phyloP scores from a whole-genome alignment of 768 basidiomycete species.

The Russula earlei region DNA sequence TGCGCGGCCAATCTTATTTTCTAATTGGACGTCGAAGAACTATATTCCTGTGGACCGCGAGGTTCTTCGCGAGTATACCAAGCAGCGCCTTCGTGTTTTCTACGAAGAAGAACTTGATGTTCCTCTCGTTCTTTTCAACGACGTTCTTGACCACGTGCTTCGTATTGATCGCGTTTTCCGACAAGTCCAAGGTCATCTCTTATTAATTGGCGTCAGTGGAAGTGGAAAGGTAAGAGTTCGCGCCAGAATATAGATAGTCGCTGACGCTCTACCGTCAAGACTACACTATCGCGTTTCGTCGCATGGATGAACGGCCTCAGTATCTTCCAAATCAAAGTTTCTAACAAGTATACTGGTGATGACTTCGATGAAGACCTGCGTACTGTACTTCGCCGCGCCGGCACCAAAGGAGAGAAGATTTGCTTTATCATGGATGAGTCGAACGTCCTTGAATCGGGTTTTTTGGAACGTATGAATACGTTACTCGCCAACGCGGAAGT shows the following conservation, averaged over 20 bases:
- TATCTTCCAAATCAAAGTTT: constrained; percentile 99
- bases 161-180: constrained; percentile 98
- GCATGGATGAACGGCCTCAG: constrained; percentile 99
- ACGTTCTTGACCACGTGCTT: constrained; percentile 95
- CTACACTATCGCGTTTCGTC: constrained; percentile 94
- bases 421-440: constrained; percentile 99
- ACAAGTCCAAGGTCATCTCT: constrained; percentile 91
- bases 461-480: constrained; percentile 99
- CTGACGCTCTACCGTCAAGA: constrained; percentile 41
- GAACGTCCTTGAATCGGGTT: constrained; percentile 97
- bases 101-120: constrained; percentile 99
- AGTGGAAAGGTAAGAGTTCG: constrained; percentile 77
- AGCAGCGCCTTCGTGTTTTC: constrained; percentile 94
- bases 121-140: constrained; percentile 95
- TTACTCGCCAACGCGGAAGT: constrained; percentile 99
- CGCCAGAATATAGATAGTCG: not conserved
- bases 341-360: constrained; percentile 96
- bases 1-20: constrained; percentile 85
- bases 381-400: constrained; percentile 86
- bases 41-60: constrained; percentile 95
- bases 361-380: constrained; percentile 98
- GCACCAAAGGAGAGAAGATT: constrained; percentile 98
- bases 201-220: constrained; percentile 96
- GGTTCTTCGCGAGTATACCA: constrained; percentile 87
- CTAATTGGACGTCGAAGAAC: constrained; percentile 97